phyloP scores from a whole-genome alignment of 768 basidiomycete species.

The Coprinopsis cinerea region DNA sequence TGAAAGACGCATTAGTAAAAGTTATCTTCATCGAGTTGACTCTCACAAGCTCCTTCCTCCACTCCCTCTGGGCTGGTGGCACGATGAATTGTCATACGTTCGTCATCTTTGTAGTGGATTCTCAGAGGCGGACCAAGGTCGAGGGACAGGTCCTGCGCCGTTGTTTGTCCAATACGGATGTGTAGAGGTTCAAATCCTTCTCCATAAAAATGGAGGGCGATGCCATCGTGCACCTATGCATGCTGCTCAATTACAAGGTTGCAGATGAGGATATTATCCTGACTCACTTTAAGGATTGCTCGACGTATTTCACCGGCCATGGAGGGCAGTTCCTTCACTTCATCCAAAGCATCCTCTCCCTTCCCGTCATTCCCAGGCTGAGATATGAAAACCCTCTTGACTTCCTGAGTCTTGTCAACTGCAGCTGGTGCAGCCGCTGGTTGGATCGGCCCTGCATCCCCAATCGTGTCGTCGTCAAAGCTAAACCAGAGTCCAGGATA shows the following conservation, averaged over 20 bases:
- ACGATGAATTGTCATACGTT: constrained; percentile 80
- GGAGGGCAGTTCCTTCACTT: constrained; percentile 53
- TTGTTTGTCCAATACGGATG: constrained; percentile 67
- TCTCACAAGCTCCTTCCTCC: constrained; percentile 43
- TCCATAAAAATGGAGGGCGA: constrained; percentile 64
- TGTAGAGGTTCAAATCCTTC: constrained; percentile 42
- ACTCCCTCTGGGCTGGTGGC: constrained; percentile 22
- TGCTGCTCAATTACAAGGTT: not conserved
- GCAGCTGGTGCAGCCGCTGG: constrained; percentile 22
- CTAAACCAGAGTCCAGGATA: constrained; percentile 84
- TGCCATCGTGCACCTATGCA: constrained; percentile 64
- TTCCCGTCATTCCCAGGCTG: constrained; percentile 58
- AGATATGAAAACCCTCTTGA: constrained; percentile 66
- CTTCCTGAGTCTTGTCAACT: constrained; percentile 71
- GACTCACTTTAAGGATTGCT: constrained; percentile 60
- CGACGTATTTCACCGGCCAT: constrained; percentile 71
- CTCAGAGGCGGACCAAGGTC: constrained; percentile 77
- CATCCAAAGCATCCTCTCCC: constrained; percentile 64
- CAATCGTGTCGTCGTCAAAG: constrained; percentile 68
- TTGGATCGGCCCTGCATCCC: constrained; percentile 43
- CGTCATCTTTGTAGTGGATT: constrained; percentile 84
- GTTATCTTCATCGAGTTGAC: constrained; percentile 33
- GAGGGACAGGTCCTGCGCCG: constrained; percentile 72
- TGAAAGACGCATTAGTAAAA: constrained; percentile 21
- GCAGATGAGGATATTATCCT: not conserved